A percentile compares a stretch with the other conserved stretches of the same genome.
These are phyloP conservation scores for Rosa lucieae DNA, from an alignment of 306 rosid species.

Conservation along the genomic window DNA sequence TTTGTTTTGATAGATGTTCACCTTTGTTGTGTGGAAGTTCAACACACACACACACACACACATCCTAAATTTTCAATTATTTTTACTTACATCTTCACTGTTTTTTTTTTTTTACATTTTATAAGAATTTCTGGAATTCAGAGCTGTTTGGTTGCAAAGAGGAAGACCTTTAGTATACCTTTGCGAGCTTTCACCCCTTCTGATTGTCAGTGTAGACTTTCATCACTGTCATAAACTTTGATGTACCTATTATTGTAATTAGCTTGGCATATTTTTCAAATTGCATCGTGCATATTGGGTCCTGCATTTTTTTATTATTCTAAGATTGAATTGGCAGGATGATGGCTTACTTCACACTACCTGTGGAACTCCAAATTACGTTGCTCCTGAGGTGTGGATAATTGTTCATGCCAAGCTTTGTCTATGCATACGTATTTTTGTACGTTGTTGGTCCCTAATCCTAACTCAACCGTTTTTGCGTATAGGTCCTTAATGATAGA, in stretches of 20 bases:
- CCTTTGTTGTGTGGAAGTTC: constrained; percentile 7
- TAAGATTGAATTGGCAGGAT: constrained; percentile 53
- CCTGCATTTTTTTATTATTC: constrained; percentile 21
- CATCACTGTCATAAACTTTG: background rate
- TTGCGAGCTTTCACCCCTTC: background rate
- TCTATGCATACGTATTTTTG: background rate
- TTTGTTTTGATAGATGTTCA: constrained; percentile 20
- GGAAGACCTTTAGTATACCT: background rate
- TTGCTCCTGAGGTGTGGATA: constrained; percentile 90
- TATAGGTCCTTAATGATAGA: constrained; percentile 84
- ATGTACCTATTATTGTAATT: background rate
- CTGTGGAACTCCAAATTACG: constrained; percentile 98
- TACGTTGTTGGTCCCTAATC: constrained; percentile 13
- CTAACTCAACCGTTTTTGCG: constrained; percentile 24
- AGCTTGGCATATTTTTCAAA: background rate
- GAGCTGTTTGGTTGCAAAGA: background rate
- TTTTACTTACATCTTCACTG: background rate
- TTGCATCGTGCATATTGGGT: constrained; percentile 11
- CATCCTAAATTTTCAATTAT: background rate
- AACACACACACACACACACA: background rate
- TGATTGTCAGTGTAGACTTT: background rate
- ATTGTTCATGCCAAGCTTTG: constrained; percentile 18
- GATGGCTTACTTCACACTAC: constrained; percentile 98
- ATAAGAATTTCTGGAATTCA: background rate
- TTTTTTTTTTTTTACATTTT: background rate